Evolutionary conservation across 192 early-diverging fungal genomes (phyloP), one percentile per base, ranked within the genome.

Genomic region (Lobulomyces angularis): DNA sequence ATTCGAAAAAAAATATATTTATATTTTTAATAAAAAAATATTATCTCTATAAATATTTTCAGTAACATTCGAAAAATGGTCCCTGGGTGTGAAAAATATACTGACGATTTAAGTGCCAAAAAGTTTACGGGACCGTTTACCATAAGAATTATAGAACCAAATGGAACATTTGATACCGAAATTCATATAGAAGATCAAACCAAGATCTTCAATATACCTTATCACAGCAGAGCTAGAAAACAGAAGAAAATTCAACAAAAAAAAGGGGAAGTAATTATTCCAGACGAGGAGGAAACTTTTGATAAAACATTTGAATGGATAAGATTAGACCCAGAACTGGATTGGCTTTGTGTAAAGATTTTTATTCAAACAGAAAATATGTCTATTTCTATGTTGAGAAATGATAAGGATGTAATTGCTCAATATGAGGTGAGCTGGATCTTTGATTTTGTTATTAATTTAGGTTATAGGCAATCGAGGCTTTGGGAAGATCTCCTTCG

Each of bases 261-360:
- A 58, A 64, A 52, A 49, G 48, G 26, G 12, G 78, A 67, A 35
- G 68, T 57, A 47, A 53, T 57, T 29, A 74, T 59, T 51, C 51
- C 59, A 49, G 62, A 55, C 22, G 58, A 59, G 25, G 38, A 61
- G 28, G 53, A 64, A 19, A 64, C 59, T n/a, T n/a, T n/a, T n/a
- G n/a, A n/a, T n/a, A n/a, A 74, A 0, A 74, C 79, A n/a, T 87
- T 97, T 27, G 95, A 99, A 49, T 96, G 90, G 87, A 90, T 99
- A 60, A 74, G 90, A 24, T 55, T 95, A 37, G 92, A 99, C 51
- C 83, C 88, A 1, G 92, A 94, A 36, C 65, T 83, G 39, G 86
- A 93, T 41, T 99, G 95, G 95, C 57, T 91, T 12, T 88, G 88
- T 46, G 49, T 75, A 6, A 82, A 90, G 39, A 68, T 76, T 16